These are phyloP conservation scores for Tetraselmis striata DNA, from an alignment of 139 green algal genomes.

Conservation along the genomic window DNA sequence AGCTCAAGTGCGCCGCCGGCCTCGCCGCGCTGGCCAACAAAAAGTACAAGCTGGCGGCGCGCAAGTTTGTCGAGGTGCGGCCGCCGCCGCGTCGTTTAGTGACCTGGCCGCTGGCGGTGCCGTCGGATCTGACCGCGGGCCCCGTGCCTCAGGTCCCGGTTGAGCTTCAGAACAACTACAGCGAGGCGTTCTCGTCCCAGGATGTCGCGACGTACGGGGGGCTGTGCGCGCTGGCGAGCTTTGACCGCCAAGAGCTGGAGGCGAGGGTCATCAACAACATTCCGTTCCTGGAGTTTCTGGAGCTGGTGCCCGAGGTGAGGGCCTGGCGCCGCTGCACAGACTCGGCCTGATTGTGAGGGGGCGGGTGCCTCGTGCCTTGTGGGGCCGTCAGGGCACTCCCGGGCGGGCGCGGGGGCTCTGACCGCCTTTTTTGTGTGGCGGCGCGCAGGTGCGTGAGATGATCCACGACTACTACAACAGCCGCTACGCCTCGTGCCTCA, in stretches of 20 bases:
- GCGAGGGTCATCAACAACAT: slow-evolving; percentile 65
- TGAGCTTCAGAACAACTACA: slow-evolving; percentile 71
- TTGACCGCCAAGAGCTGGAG: slow-evolving; percentile 72
- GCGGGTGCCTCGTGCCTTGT: too few relatives aligned
- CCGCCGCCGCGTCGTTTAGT: too few relatives aligned
- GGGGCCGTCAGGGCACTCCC: too few relatives aligned
- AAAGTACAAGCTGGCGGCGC: slow-evolving; percentile 76
- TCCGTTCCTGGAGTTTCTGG: slow-evolving; percentile 82
- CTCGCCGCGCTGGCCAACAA: slow-evolving; percentile 48
- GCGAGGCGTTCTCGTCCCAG: slow-evolving; percentile 63
- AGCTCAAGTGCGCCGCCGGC: slow-evolving; percentile 57
- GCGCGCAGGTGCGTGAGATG: slow-evolving; percentile 68
- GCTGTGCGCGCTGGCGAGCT: slow-evolving; percentile 78
- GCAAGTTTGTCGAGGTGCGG: slow-evolving; percentile 54
- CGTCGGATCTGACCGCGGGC: not conserved
- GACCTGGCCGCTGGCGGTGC: not conserved
- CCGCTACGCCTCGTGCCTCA: slow-evolving; percentile 69
- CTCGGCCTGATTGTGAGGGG: too few relatives aligned
- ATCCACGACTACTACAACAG: slow-evolving; percentile 75
- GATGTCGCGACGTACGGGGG: slow-evolving; percentile 86
- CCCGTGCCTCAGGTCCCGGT: slow-evolving; percentile 28
- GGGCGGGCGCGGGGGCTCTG: too few relatives aligned
- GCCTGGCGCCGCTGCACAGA: not conserved
- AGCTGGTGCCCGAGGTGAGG: slow-evolving; percentile 70
- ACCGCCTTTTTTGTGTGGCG: not conserved